Conservation (phyloP, 2,329 filamentous ascomycete genomes). For the Bipolaris oryzae region DNA sequence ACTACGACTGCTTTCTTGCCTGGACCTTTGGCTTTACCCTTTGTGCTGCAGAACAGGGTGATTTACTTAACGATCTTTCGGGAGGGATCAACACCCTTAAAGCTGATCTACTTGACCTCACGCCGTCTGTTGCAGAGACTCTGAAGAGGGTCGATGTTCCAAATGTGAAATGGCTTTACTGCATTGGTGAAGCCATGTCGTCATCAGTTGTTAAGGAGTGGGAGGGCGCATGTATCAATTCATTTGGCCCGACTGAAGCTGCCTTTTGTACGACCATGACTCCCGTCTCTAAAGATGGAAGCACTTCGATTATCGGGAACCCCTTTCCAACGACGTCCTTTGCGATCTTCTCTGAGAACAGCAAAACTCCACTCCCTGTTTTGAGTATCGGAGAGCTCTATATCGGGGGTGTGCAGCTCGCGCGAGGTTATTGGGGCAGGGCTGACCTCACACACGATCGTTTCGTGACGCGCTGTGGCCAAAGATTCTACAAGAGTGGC, state of each 20-base stretch:
- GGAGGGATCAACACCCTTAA: constrained; percentile 44
- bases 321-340: constrained; percentile 52
- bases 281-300: constrained; percentile 34
- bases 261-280: constrained; percentile 55
- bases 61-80: constrained; percentile 49
- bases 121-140: constrained; percentile 51
- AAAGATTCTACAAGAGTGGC: constrained; percentile 48
- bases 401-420: constrained; percentile 55
- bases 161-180: constrained; percentile 51
- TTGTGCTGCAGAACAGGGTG: constrained; percentile 47
- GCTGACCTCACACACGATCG: constrained; percentile 36
- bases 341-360: constrained; percentile 41
- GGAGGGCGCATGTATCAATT: constrained; percentile 51
- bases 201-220: constrained; percentile 48
- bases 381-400: constrained; percentile 54
- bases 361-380: constrained; percentile 43
- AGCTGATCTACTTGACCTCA: constrained; percentile 51
- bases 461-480: constrained; percentile 39
- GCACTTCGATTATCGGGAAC: constrained; percentile 50
- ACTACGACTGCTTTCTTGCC: constrained; percentile 55
- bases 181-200: constrained; percentile 53
- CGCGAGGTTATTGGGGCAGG: constrained; percentile 52
- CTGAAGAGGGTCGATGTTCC: constrained; percentile 43
- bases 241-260: constrained; percentile 53
- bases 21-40: constrained; percentile 54